Evolutionary conservation across 2,329 filamentous ascomycete genomes (phyloP), one percentile per base, ranked within the genome.

Genomic region (Westerdykella ornata): DNA sequence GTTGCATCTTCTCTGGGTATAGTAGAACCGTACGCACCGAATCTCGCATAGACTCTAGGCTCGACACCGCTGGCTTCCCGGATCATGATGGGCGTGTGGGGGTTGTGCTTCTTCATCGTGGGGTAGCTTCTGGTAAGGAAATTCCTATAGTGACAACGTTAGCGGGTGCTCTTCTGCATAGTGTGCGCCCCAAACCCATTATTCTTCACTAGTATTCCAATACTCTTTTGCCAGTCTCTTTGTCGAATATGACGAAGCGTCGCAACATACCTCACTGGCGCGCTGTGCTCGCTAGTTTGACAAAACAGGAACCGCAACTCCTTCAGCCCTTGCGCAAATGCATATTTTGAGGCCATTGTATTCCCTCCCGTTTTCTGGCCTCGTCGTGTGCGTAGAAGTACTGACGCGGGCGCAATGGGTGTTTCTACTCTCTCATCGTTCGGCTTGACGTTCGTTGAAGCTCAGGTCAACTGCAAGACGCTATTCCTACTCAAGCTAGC

Each of bases 31-130:
- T 35, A 54, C 80, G 60, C 69, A 94, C 88, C 90, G 66, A 94
- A 98, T 81, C 92, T 78, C 55, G 90, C 89, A 69, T 84, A 97
- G 50, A 98, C 80, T 68, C 81, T 84, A 51, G 92, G 90, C 65
- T 85, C 73, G 41, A 86, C 87, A 61, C 86, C 88, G 56, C 80
- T 73, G 39, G 90, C 92, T 75, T 97, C 92, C 64, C 92, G 86
- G 62, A 98, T 82, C 75, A 98, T 75, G 70, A 98, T 97, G 41
- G 92, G 92, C 37, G 79, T 89, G 69, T 85, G 75, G 43, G 92
- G 92, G 74, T 98, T 98, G 77, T 90, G 86, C 77, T 94, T 94
- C 81, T 98, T 98, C 90, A 98, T 97, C 46, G 86, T 92, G 35
- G 92, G 92, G 70, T 98, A 98, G 53, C 88, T 82, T 66, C 87